Conservation (phyloP, 495 filamentous ascomycete species). For the Alectoria sarmentosa region DNA sequence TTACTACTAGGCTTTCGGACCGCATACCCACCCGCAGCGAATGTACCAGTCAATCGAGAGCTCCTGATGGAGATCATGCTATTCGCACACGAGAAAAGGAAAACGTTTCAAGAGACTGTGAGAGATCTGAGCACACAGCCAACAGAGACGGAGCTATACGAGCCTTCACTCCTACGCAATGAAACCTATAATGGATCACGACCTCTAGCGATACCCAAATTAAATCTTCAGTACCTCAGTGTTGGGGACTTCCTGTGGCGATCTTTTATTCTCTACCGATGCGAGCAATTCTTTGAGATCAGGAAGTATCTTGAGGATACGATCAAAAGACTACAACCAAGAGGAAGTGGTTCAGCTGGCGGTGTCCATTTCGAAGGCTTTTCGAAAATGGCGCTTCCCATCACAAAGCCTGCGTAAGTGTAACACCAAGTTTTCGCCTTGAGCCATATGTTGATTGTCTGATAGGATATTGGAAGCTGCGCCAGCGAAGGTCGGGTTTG, state of each 20-base stretch:
- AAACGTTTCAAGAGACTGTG: slow-evolving; percentile 75
- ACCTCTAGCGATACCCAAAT: slow-evolving; percentile 85
- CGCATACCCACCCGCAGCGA: slow-evolving; percentile 64
- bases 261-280: slow-evolving; percentile 79
- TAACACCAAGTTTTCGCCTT: neutral
- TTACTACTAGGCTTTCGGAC: slow-evolving; percentile 68
- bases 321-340: slow-evolving; percentile 71
- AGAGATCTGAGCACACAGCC: slow-evolving; percentile 67
- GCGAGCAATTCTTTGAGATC: slow-evolving; percentile 91
- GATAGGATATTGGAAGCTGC: slow-evolving; percentile 68
- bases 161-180: slow-evolving; percentile 72
- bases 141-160: slow-evolving; percentile 79
- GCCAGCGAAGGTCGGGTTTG: slow-evolving; percentile 76
- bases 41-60: slow-evolving; percentile 52
- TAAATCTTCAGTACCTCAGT: slow-evolving; percentile 93
- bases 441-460: slow-evolving; percentile 21
- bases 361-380: slow-evolving; percentile 73
- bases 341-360: slow-evolving; percentile 48
- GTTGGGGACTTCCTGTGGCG: slow-evolving; percentile 95
- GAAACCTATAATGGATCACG: slow-evolving; percentile 84
- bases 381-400: slow-evolving; percentile 85
- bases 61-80: slow-evolving; percentile 73
- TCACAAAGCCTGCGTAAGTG: slow-evolving; percentile 65
- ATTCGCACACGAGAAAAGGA: slow-evolving; percentile 68
- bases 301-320: slow-evolving; percentile 81